Base-by-base conservation (phyloP, 139 green algal genomes). In the Chlamydomonas asymmetrica region DNA sequence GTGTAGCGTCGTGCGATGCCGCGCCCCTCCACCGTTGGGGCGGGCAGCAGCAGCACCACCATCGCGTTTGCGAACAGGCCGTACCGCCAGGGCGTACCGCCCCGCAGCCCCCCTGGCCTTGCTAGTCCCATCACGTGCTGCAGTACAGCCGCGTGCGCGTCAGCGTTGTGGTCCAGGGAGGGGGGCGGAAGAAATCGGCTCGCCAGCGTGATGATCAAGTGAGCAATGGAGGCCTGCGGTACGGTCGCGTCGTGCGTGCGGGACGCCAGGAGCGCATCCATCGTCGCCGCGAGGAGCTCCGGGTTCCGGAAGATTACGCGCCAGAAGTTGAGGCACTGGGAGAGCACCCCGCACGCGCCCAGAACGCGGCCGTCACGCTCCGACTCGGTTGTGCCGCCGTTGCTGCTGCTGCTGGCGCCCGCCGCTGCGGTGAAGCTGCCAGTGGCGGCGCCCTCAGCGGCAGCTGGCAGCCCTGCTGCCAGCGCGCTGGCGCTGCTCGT, bases 41-140 rank as follows among this genome's bases (percentile, higher is more conserved):
- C 66, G 18, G 85, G 81, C 70, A 92, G 68, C 54, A 94, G 71
- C 66, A 93, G 77, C 65, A 90, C 22, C 27, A 90, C 76, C 22
- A 87, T 29, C 10, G 61, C 74, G 63, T 91, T 91, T 49, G 88
- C 81, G 49, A 88, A 67, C 37, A 90, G 54, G 41, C 45, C 48
- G 73, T 92, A 93, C 35, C 90, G 83, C 82, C 89, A 93, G 34
- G 66, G 49, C 32, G 48, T 65, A 70, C 48, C 59, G 35, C 62
- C 54, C 48, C 66, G 65, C 23, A 48, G 40, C 8, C 34, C 60
- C 27, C 68, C 74, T 23, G 74, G 74, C 23, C 52, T 43, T 5
- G 56, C 64, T 27, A 71, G 23, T 23, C 70, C 64, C 56, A 71
- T 3, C 56, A 80, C 31, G 10, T n/a, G 22, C 9, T 18, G 35